These are phyloP conservation scores for Aschersonia sp. DNA, from an alignment of 2,329 filamentous ascomycete genomes.

Conservation along the genomic window DNA sequence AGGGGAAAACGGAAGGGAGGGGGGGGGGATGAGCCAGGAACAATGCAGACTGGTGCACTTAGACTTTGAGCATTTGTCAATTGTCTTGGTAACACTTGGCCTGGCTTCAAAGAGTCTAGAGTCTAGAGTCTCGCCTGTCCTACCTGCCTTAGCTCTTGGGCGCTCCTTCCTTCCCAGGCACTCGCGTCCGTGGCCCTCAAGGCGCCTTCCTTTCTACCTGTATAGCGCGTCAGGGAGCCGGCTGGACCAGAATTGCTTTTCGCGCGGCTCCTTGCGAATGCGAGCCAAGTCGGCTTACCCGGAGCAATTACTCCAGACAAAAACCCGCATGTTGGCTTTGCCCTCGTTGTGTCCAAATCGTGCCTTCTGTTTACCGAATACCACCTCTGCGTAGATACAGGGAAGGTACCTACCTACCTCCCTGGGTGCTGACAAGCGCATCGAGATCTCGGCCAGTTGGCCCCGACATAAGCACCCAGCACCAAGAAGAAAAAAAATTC, in stretches of 20 bases:
- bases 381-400: background rate
- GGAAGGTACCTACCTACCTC: background rate
- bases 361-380: background rate
- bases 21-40: background rate
- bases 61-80: background rate
- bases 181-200: too few species aligned
- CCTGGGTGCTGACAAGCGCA: background rate
- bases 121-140: background rate
- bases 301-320: background rate
- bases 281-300: background rate
- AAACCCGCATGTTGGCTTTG: background rate
- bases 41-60: too few species aligned
- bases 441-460: background rate
- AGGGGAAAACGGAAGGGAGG: too few species aligned
- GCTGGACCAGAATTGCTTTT: too few species aligned
- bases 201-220: too few species aligned
- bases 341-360: too few species aligned
- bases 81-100: background rate
- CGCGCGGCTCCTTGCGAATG: background rate
- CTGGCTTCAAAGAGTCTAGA: background rate
- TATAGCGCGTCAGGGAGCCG: too few species aligned
- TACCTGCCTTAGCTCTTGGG: background rate
- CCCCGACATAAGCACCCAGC: background rate
- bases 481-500: background rate
- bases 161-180: background rate